Base-by-base conservation (phyloP, 768 basidiomycete species). In the Lentinula raphanica region DNA sequence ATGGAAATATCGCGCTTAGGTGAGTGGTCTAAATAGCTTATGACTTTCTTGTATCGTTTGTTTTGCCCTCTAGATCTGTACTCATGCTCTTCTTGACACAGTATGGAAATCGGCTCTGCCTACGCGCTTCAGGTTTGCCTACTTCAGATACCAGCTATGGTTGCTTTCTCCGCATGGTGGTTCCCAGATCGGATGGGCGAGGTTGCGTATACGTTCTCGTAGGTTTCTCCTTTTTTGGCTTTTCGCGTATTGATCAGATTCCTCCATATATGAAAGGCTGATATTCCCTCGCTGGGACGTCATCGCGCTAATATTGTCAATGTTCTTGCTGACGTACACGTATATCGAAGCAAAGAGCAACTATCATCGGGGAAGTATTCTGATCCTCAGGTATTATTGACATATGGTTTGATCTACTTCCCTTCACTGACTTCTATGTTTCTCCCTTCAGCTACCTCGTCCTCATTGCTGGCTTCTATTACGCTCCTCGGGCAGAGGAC, bases 231-330 rank as follows among this genome's bases (percentile, higher is more conserved):
- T 59, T 31, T 13, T 45, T 29, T 44, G 19, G 25, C 8, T 29
- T 21, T 5, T n/a, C 8, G 5, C 3, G 49, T 21, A 32, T n/a
- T 21, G 9, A 15, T n/a, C 32, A 31, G 39, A 31, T 60, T n/a
- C 38, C 32, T 31, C 60, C 54, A 50, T 32, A 54, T 56, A 56
- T 40, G 48, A 15, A 23, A 67, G 94, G 21, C 83, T 99, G 56
- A 94, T 98, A 59, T 97, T 99, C 82, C 97, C 97, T 0, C 86
- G 94, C 63, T 99, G 96, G 96, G 97, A 99, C 68, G 93, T 94
- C 49, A 85, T 98, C 64, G 89, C 87, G 27, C 88, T 98, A 67
- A 90, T 98, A 63, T 81, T 99, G 45, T 92, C 94, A 0, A 94
- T 99, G 75, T 99, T 98, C 80, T 73, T 98, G 62, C 84, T 99